phyloP scores from a whole-genome alignment of 202 grass and related monocot genomes.

The Digitaria exilis region DNA sequence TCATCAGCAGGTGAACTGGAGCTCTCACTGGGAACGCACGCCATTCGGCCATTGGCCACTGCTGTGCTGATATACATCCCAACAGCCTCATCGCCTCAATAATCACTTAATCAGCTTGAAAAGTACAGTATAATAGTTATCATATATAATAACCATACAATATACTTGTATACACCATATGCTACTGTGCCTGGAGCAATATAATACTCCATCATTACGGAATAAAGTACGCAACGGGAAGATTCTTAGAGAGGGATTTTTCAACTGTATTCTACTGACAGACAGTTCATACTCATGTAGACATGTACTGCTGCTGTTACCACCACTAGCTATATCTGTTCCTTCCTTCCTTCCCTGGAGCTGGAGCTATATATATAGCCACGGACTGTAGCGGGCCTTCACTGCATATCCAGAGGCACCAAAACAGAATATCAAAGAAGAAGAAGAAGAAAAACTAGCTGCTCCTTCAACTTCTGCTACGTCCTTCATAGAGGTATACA shows the following conservation, averaged over 20 bases:
- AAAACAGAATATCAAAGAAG: background rate
- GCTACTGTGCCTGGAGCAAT: background rate
- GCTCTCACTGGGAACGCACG: conserved; percentile 27
- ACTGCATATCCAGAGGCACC: conserved; percentile 1
- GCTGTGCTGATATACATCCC: conserved; percentile 16
- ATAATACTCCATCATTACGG: conserved; percentile 17
- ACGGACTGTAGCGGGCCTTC: background rate
- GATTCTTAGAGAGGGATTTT: conserved; percentile 33
- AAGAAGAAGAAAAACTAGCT: background rate
- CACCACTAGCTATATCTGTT: conserved; percentile 3
- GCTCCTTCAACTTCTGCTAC: background rate
- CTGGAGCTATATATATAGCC: conserved; percentile 15
- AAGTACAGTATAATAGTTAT: background rate
- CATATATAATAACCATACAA: background rate
- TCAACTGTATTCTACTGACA: conserved; percentile 36
- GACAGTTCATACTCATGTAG: conserved; percentile 44
- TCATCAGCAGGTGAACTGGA: conserved; percentile 41
- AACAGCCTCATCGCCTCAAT: conserved; percentile 13
- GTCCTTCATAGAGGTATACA: background rate
- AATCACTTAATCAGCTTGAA: background rate
- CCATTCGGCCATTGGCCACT: background rate
- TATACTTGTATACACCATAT: background rate
- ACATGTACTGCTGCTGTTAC: background rate
- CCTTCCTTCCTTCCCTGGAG: background rate
- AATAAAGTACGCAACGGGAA: conserved; percentile 36